These are phyloP conservation scores for Fusarium sororula DNA, from an alignment of 2,329 filamentous ascomycete genomes.

Conservation along the genomic window DNA sequence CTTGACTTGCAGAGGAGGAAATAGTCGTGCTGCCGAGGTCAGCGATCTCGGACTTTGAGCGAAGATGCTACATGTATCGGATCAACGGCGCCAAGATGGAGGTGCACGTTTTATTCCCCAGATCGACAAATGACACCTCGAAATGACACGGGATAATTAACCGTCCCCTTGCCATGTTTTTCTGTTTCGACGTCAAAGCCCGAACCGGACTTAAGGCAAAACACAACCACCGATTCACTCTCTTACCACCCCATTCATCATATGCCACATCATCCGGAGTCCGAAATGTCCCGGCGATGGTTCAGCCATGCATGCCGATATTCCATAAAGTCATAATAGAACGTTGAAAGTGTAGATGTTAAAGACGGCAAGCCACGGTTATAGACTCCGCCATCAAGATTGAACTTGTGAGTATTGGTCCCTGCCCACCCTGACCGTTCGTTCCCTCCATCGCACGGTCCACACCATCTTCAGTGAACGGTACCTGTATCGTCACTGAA, in stretches of 20 bases:
- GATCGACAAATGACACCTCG: slow-evolving; percentile 10
- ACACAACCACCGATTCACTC: slow-evolving; percentile 7
- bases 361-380: slow-evolving; percentile 21
- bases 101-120: slow-evolving; percentile 15
- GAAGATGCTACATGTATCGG: background rate
- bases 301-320: background rate
- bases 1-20: rapidly evolving
- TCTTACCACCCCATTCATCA: slow-evolving; percentile 5
- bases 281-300: slow-evolving; percentile 20
- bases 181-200: background rate
- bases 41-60: background rate
- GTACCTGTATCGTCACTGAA: background rate
- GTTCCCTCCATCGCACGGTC: slow-evolving; percentile 31
- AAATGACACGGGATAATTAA: slow-evolving; percentile 8
- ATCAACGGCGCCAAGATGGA: slow-evolving; percentile 9
- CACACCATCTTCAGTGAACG: slow-evolving; percentile 7
- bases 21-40: background rate
- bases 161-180: background rate
- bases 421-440: slow-evolving; percentile 34
- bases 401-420: background rate
- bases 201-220: slow-evolving; percentile 20
- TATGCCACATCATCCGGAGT: slow-evolving; percentile 15
- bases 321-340: background rate
- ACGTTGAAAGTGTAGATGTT: background rate
- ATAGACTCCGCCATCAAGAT: background rate